Conservation (phyloP, 345 rosid genomes). For the Reutealis trisperma region DNA sequence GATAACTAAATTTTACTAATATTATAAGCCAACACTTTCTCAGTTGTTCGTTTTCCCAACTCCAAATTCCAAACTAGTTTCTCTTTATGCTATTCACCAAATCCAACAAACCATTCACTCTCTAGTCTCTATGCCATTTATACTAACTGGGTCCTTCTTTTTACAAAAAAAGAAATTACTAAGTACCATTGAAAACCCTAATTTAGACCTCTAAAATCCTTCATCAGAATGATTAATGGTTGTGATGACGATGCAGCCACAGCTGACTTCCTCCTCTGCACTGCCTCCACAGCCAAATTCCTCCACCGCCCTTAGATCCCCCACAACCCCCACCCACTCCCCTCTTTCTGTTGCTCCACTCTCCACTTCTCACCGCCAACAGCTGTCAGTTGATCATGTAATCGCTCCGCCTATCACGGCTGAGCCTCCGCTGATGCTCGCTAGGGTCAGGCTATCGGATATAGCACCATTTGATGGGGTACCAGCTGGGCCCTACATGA, state of each 20-base stretch:
- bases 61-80: no score
- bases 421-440: conserved; percentile 36
- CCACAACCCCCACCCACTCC: conserved; percentile 31
- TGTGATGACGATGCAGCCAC: conserved; percentile 42
- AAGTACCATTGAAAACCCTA: neutral
- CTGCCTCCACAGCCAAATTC: conserved; percentile 29
- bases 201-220: neutral
- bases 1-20: no score
- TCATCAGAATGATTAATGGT: conserved; percentile 49
- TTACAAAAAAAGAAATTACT: no score
- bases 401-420: conserved; percentile 42
- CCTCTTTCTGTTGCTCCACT: conserved; percentile 28
- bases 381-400: conserved; percentile 34
- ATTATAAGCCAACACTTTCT: no score
- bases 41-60: no score
- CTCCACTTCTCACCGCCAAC: conserved; percentile 20
- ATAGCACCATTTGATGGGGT: conserved; percentile 77
- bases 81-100: no score
- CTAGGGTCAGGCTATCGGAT: conserved; percentile 74
- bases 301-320: conserved; percentile 38
- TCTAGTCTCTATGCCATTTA: no score
- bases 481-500: conserved; percentile 53
- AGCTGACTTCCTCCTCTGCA: conserved; percentile 37
- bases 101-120: no score
- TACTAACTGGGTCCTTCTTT: no score